Conservation (phyloP, 2,329 filamentous ascomycete genomes). For the Claviceps sp. region DNA sequence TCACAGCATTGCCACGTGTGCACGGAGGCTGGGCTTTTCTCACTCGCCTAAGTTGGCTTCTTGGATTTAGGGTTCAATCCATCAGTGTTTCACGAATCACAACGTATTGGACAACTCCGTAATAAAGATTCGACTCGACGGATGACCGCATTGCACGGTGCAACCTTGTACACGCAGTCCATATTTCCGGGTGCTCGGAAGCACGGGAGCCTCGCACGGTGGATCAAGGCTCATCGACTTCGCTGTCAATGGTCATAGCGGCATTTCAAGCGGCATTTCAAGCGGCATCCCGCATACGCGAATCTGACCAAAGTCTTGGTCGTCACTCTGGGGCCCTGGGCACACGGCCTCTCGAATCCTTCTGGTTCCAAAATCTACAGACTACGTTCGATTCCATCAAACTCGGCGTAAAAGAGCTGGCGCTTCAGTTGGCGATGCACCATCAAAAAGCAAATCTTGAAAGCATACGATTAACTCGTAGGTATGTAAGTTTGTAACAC, state of each 20-base stretch:
- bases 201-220: neutral
- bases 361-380: neutral
- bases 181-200: neutral
- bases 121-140: neutral
- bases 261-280: neutral
- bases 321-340: neutral
- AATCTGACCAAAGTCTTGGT: neutral
- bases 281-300: neutral
- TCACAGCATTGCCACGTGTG: slow-evolving; percentile 1
- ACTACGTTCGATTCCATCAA: neutral
- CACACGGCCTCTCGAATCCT: neutral
- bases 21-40: neutral
- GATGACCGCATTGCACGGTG: neutral
- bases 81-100: neutral
- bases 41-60: neutral
- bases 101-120: neutral
- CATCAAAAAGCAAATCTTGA: neutral
- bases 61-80: neutral
- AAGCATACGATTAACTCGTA: neutral
- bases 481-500: neutral
- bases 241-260: too few relatives aligned
- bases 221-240: neutral
- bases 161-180: neutral
- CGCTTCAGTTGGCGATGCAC: neutral
- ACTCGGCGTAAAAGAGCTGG: neutral